Percentiles rank a stretch among this genome's conserved stretches.
Evolutionary conservation across 768 basidiomycete species (phyloP).

Genomic region (Auriscalpium orientale): DNA sequence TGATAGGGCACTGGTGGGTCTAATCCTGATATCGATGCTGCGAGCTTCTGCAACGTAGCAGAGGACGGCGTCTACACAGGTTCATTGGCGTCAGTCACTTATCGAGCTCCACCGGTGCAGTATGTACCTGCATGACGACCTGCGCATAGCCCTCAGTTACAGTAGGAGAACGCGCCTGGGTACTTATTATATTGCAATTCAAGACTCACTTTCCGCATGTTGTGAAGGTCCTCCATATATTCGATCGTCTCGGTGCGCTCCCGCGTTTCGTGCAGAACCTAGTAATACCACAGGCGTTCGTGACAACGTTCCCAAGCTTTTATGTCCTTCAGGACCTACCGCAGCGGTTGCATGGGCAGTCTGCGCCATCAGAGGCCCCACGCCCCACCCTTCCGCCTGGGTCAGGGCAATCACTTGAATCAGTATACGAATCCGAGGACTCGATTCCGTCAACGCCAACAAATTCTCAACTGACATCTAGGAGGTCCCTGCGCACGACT

Average conservation of each 20-base stretch:
- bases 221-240: slow-evolving; percentile 30
- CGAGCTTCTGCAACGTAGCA: neutral
- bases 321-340: slow-evolving; percentile 18
- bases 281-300: too few relatives aligned
- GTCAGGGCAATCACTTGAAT: neutral
- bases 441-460: neutral
- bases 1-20: slow-evolving; percentile 23
- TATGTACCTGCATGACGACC: slow-evolving; percentile 34
- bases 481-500: slow-evolving; percentile 34
- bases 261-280: slow-evolving; percentile 35
- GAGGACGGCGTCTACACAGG: neutral
- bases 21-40: neutral
- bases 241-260: slow-evolving; percentile 29
- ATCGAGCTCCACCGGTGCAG: neutral
- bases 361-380: slow-evolving; percentile 38
- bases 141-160: slow-evolving; percentile 9
- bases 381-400: slow-evolving; percentile 31
- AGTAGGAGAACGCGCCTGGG: neutral
- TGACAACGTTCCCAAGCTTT: too few relatives aligned
- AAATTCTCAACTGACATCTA: slow-evolving; percentile 19
- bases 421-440: neutral
- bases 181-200: neutral
- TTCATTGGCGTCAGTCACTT: neutral
- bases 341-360: slow-evolving; percentile 36
- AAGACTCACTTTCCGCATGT: slow-evolving; percentile 34